phyloP scores from a whole-genome alignment of 2,329 filamentous ascomycete species.

The Dothideomycetidae sp. region DNA sequence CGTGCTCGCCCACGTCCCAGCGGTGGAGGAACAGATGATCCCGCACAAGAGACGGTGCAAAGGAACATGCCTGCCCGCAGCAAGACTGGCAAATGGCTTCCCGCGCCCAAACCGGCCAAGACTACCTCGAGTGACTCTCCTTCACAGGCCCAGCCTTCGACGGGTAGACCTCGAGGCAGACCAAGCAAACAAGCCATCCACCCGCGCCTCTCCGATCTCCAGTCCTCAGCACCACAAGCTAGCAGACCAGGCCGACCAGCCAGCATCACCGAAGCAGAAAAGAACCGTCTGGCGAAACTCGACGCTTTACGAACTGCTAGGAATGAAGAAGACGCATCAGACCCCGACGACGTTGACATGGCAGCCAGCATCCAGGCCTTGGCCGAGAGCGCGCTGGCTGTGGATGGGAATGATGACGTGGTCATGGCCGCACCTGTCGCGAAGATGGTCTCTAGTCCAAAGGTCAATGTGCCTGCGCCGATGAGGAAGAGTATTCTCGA shows the following conservation, averaged over 20 bases:
- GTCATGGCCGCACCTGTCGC: neutral
- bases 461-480: neutral
- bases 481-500: conserved; percentile 5
- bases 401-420: neutral
- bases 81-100: neutral
- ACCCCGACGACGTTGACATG: neutral
- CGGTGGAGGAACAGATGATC: neutral
- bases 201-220: neutral
- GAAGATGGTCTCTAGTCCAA: conserved; percentile 1
- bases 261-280: conserved; percentile 17
- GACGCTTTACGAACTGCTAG: conserved; percentile 20
- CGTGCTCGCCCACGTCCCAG: conserved; percentile 3
- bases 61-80: neutral
- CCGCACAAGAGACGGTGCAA: too few relatives aligned
- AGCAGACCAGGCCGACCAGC: too few relatives aligned
- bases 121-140: neutral
- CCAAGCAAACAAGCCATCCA: conserved; percentile 2
- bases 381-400: conserved; percentile 1
- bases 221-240: too few relatives aligned
- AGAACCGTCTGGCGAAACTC: conserved; percentile 23
- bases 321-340: conserved; percentile 8
- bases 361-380: conserved; percentile 1
- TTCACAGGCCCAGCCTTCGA: too few relatives aligned
- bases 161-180: neutral
- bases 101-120: neutral